phyloP scores from a whole-genome alignment of 176 grass and related monocot species.

The Themeda triandra region DNA sequence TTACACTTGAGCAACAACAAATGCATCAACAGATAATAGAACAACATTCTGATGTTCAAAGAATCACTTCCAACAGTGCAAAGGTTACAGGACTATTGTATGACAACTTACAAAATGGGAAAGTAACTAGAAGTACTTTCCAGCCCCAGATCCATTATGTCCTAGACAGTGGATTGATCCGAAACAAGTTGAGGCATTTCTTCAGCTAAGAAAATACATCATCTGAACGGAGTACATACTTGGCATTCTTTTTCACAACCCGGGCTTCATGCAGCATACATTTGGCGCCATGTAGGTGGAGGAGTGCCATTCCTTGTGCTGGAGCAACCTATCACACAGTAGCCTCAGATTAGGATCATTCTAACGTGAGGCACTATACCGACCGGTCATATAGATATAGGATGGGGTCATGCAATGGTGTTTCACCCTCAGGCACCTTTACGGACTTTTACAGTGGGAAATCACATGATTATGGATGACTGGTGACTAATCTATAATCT shows the following conservation, averaged over 20 bases:
- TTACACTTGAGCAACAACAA: not conserved
- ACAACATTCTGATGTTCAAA: not conserved
- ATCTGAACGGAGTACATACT: slow-evolving; percentile 86
- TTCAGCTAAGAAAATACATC: slow-evolving; percentile 64
- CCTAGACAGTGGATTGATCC: not conserved
- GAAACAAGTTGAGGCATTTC: not conserved
- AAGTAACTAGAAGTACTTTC: not conserved
- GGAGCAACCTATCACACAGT: slow-evolving; percentile 65
- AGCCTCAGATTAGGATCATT: slow-evolving; percentile 14
- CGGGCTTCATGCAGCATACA: slow-evolving; percentile 98
- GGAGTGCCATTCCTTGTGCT: slow-evolving; percentile 75
- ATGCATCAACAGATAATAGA: not conserved
- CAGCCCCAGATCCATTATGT: not conserved
- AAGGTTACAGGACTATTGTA: not conserved
- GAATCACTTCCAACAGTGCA: slow-evolving; percentile 10
- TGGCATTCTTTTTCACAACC: slow-evolving; percentile 70
- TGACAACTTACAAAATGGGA: not conserved
- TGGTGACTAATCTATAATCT: not conserved
- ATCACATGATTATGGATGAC: not conserved
- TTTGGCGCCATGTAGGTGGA: slow-evolving; percentile 84
- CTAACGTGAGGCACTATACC: not conserved
- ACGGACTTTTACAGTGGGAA: not conserved
- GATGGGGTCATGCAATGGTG: not conserved
- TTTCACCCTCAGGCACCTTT: not conserved
- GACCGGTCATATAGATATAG: not conserved